Evolutionary conservation across 2,329 filamentous ascomycete species (phyloP).

Genomic region (Aulographum hederae): DNA sequence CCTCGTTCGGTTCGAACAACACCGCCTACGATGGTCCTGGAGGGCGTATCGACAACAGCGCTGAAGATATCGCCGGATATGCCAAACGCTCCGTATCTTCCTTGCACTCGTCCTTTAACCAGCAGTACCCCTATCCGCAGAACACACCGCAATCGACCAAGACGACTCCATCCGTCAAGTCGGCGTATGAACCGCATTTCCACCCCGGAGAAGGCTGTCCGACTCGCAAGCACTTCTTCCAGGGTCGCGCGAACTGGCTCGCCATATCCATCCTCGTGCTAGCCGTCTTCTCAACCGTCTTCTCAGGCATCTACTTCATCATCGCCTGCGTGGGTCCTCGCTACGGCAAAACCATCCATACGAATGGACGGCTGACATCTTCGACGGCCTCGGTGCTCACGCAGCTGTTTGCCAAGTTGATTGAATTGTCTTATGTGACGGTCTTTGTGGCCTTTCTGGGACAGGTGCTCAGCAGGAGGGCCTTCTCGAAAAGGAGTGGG

Average conservation of each 20-base stretch:
- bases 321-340: conserved; percentile 43
- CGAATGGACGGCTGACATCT: conserved; percentile 33
- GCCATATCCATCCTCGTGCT: conserved; percentile 20
- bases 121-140: no score
- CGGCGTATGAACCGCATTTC: conserved; percentile 8
- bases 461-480: conserved; percentile 53
- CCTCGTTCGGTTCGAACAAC: no score
- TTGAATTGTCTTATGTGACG: conserved; percentile 62
- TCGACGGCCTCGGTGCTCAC: conserved; percentile 48
- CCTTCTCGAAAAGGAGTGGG: conserved; percentile 36
- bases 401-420: conserved; percentile 55
- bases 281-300: conserved; percentile 43
- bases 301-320: conserved; percentile 48
- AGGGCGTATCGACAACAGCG: no score
- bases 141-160: no score
- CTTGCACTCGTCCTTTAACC: no score
- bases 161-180: no score
- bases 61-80: no score
- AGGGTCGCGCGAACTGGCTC: conserved; percentile 28
- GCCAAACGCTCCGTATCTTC: no score
- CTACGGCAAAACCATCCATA: conserved; percentile 40
- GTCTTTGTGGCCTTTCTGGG: conserved; percentile 59
- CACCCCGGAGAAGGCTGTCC: conserved; percentile 17
- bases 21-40: no score
- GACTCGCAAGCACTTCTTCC: conserved; percentile 19